Conservation (phyloP, 768 basidiomycete species). For the Cantharellus cinnabarinus region DNA sequence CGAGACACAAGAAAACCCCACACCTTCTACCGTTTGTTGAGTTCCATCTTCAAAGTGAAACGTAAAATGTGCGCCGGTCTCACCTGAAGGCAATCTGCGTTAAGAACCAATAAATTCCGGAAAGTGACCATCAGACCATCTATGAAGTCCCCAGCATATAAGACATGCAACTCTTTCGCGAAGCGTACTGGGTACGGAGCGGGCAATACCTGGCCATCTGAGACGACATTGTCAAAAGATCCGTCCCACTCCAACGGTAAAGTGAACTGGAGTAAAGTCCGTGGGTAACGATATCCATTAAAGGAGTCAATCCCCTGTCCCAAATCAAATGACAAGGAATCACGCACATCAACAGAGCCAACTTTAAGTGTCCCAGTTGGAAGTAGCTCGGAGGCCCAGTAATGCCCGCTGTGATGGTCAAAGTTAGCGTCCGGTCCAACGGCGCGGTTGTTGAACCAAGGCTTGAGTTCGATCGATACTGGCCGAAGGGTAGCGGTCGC, state of each 20-base stretch:
- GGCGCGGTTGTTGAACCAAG: conserved; percentile 8
- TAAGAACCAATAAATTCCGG: background rate
- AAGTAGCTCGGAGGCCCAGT: conserved; percentile 4
- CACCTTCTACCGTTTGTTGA: conserved; percentile 7
- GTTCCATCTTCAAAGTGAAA: conserved; percentile 12
- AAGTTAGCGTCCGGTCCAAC: conserved; percentile 9
- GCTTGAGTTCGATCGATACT: conserved; percentile 6
- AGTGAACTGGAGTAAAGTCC: conserved; percentile 1
- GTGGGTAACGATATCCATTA: too few species aligned
- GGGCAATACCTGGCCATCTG: conserved; percentile 23
- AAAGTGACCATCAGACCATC: conserved; percentile 21
- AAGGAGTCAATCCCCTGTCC: background rate
- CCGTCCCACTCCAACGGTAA: conserved; percentile 2
- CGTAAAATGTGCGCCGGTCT: conserved; percentile 27
- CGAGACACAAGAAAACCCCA: background rate
- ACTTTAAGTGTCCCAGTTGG: conserved; percentile 2
- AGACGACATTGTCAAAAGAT: conserved; percentile 25
- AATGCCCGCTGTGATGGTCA: conserved; percentile 4
- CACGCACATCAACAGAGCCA: conserved; percentile 5
- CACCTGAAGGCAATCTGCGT: conserved; percentile 16
- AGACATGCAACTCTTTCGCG: conserved; percentile 19
- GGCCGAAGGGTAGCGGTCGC: background rate
- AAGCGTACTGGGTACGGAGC: conserved; percentile 16
- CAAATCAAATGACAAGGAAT: background rate
- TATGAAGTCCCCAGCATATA: conserved; percentile 23